Evolutionary conservation across 108 stramenopile genomes (phyloP).

Genomic region (Conticribra weissflogii): DNA sequence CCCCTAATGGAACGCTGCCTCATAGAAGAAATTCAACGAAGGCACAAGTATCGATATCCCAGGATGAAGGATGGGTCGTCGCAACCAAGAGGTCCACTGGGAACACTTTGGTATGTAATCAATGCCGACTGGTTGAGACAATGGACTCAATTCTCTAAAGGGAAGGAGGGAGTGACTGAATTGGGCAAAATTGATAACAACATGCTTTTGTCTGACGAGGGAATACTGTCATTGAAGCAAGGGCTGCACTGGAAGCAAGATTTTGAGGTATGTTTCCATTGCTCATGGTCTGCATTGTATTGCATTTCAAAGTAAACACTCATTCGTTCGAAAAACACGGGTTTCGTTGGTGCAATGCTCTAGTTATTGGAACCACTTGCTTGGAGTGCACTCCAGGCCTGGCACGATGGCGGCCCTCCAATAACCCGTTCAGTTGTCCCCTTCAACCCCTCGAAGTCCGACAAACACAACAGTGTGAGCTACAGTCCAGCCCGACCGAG

Average conservation of each 20-base stretch:
- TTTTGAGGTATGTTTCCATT: slow-evolving; percentile 72
- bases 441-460: slow-evolving; percentile 45
- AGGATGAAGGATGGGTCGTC: slow-evolving; percentile 47
- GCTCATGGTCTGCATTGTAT: too few relatives aligned
- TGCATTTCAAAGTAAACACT: too few relatives aligned
- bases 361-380: slow-evolving; percentile 76
- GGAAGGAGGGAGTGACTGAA: slow-evolving; percentile 49
- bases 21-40: slow-evolving; percentile 68
- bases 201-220: slow-evolving; percentile 68
- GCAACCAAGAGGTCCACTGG: slow-evolving; percentile 76
- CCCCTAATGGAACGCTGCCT: slow-evolving; percentile 67
- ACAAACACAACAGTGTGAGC: slow-evolving; percentile 27
- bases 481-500: slow-evolving; percentile 25
- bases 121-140: slow-evolving; percentile 69
- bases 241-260: slow-evolving; percentile 79
- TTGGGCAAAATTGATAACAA: slow-evolving; percentile 74
- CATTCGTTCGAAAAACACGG: too few relatives aligned
- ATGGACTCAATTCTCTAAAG: slow-evolving; percentile 62
- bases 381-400: slow-evolving; percentile 88
- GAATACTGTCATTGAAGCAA: slow-evolving; percentile 69
- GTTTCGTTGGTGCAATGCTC: too few relatives aligned
- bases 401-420: slow-evolving; percentile 93
- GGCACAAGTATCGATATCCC: slow-evolving; percentile 76
- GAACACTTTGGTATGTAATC: slow-evolving; percentile 86
- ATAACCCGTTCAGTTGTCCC: slow-evolving; percentile 81